Conservation (phyloP, 306 rosid genomes). For the Arachis hypogaea region DNA sequence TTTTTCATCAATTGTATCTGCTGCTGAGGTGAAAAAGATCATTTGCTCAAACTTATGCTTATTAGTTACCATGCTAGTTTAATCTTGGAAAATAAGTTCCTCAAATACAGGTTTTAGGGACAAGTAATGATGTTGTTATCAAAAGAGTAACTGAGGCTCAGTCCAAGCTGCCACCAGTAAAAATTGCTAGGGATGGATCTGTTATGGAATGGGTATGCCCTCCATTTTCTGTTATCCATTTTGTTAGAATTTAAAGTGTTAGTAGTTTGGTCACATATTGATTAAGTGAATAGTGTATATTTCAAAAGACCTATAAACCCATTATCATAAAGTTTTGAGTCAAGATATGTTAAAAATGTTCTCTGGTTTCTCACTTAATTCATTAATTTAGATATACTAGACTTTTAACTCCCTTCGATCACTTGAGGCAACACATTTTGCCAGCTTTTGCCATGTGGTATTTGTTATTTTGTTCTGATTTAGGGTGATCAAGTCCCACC, state of each 20-base stretch:
- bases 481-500: constrained; percentile 15
- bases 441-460: constrained; percentile 14
- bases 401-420: no score
- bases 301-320: no score
- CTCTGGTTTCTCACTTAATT: neutral
- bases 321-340: no score
- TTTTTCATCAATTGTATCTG: constrained; percentile 69
- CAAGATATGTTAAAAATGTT: no score
- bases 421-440: no score
- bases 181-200: constrained; percentile 84
- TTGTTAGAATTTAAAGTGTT: neutral
- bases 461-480: constrained; percentile 5
- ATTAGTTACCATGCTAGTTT: constrained; percentile 1
- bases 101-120: constrained; percentile 71
- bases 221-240: neutral
- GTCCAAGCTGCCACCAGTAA: constrained; percentile 70
- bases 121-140: constrained; percentile 60
- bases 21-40: constrained; percentile 71
- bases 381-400: no score
- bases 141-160: constrained; percentile 60
- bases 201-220: constrained; percentile 90
- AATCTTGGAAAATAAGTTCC: constrained; percentile 29
- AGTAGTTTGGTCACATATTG: no score
- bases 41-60: constrained; percentile 22
- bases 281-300: no score